Percentiles rank a stretch among this genome's conserved stretches.
Evolutionary conservation across 441 rosid species (phyloP).

Genomic region (Adansonia madagascariensis): DNA sequence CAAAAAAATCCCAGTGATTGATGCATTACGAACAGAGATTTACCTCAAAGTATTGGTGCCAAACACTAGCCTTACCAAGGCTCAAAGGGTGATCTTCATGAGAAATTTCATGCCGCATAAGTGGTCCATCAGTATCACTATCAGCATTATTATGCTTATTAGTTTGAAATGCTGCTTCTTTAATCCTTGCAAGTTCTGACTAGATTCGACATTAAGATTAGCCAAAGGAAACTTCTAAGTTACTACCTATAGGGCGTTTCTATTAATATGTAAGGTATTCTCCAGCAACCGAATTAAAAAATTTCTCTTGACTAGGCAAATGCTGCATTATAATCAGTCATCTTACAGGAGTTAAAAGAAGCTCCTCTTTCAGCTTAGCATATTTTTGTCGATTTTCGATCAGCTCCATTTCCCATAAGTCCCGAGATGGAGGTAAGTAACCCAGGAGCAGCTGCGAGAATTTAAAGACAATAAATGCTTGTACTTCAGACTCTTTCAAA

Average conservation of each 20-base stretch:
- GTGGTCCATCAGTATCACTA: conserved; percentile 52
- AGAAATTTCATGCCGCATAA: conserved; percentile 58
- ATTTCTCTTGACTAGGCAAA: not conserved
- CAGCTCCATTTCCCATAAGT: conserved; percentile 66
- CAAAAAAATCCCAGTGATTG: conserved; percentile 23
- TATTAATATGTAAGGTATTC: conserved; percentile 16
- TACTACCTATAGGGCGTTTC: conserved; percentile 12
- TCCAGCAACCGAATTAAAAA: conserved; percentile 20
- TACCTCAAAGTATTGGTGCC: conserved; percentile 74
- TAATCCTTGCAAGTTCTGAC: conserved; percentile 48
- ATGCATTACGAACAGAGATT: conserved; percentile 14
- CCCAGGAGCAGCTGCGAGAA: conserved; percentile 59
- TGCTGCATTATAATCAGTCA: conserved; percentile 21
- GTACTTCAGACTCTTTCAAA: no score
- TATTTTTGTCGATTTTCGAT: conserved; percentile 56
- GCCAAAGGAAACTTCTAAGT: conserved; percentile 19
- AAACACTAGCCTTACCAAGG: conserved; percentile 59
- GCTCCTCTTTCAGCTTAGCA: conserved; percentile 63
- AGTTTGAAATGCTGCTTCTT: conserved; percentile 35
- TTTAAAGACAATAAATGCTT: conserved; percentile 11
- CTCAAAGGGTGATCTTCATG: conserved; percentile 80
- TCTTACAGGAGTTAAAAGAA: conserved; percentile 71
- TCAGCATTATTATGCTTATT: conserved; percentile 38
- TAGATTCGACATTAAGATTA: conserved; percentile 52
- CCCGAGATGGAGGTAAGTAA: conserved; percentile 63